Evolutionary conservation across 1,284 basidiomycete species (phyloP).

Genomic region (Ganoderma resinaceum): DNA sequence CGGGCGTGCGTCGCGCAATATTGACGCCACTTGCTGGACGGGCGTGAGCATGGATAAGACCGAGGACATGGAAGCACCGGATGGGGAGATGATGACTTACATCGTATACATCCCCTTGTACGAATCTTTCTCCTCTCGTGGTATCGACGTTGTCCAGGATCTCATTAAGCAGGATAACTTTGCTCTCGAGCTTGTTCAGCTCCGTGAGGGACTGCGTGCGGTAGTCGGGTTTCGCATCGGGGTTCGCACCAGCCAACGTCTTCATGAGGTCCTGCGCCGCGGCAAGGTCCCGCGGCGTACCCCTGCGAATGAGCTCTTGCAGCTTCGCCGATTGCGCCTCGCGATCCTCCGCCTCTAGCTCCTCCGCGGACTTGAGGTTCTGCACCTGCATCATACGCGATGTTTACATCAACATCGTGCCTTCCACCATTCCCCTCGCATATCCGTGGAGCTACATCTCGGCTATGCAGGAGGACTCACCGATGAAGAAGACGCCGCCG

Average conservation of each 20-base stretch:
- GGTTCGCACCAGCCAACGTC: slow-evolving; percentile 92
- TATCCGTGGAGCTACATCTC: background rate
- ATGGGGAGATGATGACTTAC: slow-evolving; percentile 49
- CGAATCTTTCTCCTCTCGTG: slow-evolving; percentile 74
- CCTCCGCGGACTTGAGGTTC: slow-evolving; percentile 94
- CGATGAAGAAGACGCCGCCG: slow-evolving; percentile 48
- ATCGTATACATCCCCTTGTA: slow-evolving; percentile 94
- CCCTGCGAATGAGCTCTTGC: slow-evolving; percentile 96
- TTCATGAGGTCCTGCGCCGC: slow-evolving; percentile 99
- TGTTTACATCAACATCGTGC: background rate
- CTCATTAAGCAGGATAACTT: slow-evolving; percentile 94
- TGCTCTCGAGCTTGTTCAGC: slow-evolving; percentile 93
- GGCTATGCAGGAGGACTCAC: slow-evolving; percentile 43
- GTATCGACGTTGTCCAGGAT: slow-evolving; percentile 94
- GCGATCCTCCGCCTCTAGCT: slow-evolving; percentile 96
- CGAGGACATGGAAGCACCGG: background rate
- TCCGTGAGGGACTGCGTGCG: slow-evolving; percentile 89
- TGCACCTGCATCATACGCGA: slow-evolving; percentile 40
- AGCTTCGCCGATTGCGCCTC: slow-evolving; percentile 96
- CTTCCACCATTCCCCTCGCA: background rate
- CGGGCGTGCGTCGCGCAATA: slow-evolving; percentile 87
- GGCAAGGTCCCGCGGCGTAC: slow-evolving; percentile 93
- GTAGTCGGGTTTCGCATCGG: slow-evolving; percentile 94
- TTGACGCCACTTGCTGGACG: slow-evolving; percentile 85
- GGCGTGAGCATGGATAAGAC: slow-evolving; percentile 10